Conservation (phyloP, 2,329 filamentous ascomycete species). For the Pyrenochaeta sp. region DNA sequence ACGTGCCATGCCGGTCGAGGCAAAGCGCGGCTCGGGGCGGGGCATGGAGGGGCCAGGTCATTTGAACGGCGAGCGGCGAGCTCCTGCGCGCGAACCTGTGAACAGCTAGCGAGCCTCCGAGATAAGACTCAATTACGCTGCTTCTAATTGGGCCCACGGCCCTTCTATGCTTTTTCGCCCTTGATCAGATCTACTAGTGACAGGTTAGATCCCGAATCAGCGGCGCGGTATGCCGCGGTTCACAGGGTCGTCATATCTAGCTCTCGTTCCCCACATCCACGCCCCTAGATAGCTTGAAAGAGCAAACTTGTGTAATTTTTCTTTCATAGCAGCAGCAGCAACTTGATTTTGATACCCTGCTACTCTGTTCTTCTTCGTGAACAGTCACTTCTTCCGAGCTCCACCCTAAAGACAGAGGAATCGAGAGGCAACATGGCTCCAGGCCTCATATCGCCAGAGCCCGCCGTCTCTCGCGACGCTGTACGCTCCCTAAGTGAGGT, state of each 20-base stretch:
- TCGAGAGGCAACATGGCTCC: slow-evolving; percentile 60
- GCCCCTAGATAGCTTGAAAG: slow-evolving; percentile 5
- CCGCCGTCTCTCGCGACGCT: slow-evolving; percentile 56
- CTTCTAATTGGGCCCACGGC: slow-evolving; percentile 21
- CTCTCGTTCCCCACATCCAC: slow-evolving; percentile 22
- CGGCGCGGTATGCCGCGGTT: slow-evolving; percentile 10
- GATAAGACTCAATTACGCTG: slow-evolving; percentile 22
- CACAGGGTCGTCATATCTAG: slow-evolving; percentile 14
- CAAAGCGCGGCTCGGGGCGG: too few species aligned
- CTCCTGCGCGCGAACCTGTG: slow-evolving; percentile 29
- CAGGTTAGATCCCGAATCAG: neutral
- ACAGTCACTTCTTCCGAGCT: too few species aligned
- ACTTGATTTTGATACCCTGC: neutral
- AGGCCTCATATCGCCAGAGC: slow-evolving; percentile 54
- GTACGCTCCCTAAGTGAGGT: slow-evolving; percentile 64
- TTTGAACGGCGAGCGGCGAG: slow-evolving; percentile 34
- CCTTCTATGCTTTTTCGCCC: slow-evolving; percentile 1
- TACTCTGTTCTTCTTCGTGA: too few species aligned
- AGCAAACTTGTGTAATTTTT: neutral
- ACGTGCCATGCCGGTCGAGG: slow-evolving; percentile 3
- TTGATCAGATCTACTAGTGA: neutral
- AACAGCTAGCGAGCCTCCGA: slow-evolving; percentile 11
- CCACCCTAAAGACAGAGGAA: neutral
- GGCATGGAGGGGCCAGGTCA: slow-evolving; percentile 16
- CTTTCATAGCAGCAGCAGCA: slow-evolving; percentile 1